A percentile compares a stretch with the other conserved stretches of the same genome.
These are phyloP conservation scores for Bisporella sp. DNA, from an alignment of 2,329 filamentous ascomycete species.

Conservation along the genomic window DNA sequence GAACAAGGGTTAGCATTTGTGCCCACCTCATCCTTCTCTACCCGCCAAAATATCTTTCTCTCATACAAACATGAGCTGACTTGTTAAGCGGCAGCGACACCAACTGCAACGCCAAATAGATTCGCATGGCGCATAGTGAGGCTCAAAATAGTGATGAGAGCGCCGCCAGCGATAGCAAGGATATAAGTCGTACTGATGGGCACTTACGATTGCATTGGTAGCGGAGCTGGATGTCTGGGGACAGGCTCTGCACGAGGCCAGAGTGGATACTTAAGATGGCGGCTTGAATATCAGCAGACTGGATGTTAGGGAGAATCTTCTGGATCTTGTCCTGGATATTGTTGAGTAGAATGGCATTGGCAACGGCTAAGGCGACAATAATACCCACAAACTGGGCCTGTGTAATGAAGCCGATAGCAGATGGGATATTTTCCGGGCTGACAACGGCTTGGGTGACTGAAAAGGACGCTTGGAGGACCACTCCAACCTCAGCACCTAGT, in stretches of 20 bases:
- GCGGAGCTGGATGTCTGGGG: no score
- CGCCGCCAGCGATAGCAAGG: conserved; percentile 27
- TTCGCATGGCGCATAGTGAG: conserved; percentile 31
- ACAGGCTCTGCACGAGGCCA: no score
- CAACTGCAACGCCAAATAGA: conserved; percentile 24
- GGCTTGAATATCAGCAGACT: conserved; percentile 20
- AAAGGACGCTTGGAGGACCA: conserved; percentile 32
- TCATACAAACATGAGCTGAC: no score
- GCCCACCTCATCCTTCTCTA: no score
- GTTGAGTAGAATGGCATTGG: conserved; percentile 33
- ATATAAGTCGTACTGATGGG: conserved; percentile 29
- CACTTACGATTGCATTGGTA: conserved; percentile 28
- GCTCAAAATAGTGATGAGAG: conserved; percentile 25
- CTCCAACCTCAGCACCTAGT: no score
- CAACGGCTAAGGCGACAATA: conserved; percentile 31
- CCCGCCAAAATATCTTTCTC: no score
- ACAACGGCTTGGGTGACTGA: conserved; percentile 33
- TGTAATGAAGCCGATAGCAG: conserved; percentile 33
- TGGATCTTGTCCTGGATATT: conserved; percentile 24
- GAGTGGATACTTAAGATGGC: conserved; percentile 26
- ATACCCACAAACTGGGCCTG: conserved; percentile 30
- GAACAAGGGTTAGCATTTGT: no score
- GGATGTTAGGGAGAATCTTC: conserved; percentile 20
- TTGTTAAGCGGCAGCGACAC: background rate
- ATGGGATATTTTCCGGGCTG: conserved; percentile 22